Percentiles rank a stretch among this genome's conserved stretches.
These are phyloP conservation scores for Meyerozyma elateridarum DNA, from an alignment of 1,139 yeast genomes.

Conservation along the genomic window DNA sequence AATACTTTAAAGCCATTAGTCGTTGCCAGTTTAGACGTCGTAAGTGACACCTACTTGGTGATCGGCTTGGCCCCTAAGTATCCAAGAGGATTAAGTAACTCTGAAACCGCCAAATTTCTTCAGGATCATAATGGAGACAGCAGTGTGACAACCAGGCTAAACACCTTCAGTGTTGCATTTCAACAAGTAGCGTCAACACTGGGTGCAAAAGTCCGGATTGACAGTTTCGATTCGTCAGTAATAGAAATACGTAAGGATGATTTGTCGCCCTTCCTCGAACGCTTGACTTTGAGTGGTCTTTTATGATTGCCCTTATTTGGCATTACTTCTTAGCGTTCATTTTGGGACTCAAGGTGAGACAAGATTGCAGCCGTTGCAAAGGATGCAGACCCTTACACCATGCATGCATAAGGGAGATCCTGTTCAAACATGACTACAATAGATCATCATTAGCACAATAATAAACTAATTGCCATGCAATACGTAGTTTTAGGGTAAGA, in stretches of 20 bases:
- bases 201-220: conserved; percentile 86
- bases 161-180: conserved; percentile 86
- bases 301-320: too few relatives aligned
- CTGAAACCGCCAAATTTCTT: conserved; percentile 37
- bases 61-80: conserved; percentile 86
- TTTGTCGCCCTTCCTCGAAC: conserved; percentile 80
- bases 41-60: conserved; percentile 76
- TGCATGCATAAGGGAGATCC: too few relatives aligned
- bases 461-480: too few relatives aligned
- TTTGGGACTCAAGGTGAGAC: too few relatives aligned
- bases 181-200: conserved; percentile 78
- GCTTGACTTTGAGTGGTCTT: conserved; percentile 47
- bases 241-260: conserved; percentile 89
- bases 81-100: conserved; percentile 55
- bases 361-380: too few relatives aligned
- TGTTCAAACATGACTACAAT: too few relatives aligned
- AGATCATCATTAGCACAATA: too few relatives aligned
- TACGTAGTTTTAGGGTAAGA: too few relatives aligned
- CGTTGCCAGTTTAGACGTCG: conserved; percentile 75
- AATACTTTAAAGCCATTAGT: conserved; percentile 74
- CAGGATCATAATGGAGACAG: conserved; percentile 29
- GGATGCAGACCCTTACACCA: too few relatives aligned
- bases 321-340: too few relatives aligned
- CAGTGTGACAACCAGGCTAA: conserved; percentile 42
- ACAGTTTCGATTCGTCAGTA: conserved; percentile 90